Evolutionary conservation across 495 filamentous ascomycete genomes (phyloP).

Genomic region (Tuber brumale): DNA sequence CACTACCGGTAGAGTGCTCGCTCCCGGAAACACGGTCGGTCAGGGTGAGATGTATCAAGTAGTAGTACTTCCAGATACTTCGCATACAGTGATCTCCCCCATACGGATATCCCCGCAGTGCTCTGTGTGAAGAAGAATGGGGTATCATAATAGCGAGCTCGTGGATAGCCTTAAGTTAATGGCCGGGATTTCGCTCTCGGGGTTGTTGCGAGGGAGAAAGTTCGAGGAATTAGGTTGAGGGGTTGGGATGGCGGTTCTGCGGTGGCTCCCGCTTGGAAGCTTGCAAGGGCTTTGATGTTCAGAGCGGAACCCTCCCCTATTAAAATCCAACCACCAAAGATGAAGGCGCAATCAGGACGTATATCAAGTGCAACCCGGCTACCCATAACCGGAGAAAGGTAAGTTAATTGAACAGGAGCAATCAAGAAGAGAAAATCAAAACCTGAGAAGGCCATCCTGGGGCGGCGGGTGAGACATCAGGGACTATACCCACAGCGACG

Average conservation of each 20-base stretch:
- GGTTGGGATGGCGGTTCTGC: neutral
- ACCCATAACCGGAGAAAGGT: neutral
- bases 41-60: no score
- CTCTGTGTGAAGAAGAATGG: no score
- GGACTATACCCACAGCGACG: neutral
- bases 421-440: neutral
- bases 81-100: neutral
- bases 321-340: neutral
- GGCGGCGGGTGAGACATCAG: neutral
- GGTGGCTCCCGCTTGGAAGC: no score
- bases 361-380: neutral
- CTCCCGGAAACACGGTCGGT: no score
- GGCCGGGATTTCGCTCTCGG: neutral
- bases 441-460: neutral
- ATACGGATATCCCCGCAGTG: neutral
- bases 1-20: no score
- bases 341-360: neutral
- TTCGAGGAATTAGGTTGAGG: no score
- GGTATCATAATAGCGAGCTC: neutral
- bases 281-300: no score
- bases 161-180: neutral
- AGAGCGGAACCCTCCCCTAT: neutral
- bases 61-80: no score
- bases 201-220: neutral
- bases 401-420: neutral